These are phyloP conservation scores for Pleodorina starrii DNA, from an alignment of 139 green algal genomes.

Conservation along the genomic window DNA sequence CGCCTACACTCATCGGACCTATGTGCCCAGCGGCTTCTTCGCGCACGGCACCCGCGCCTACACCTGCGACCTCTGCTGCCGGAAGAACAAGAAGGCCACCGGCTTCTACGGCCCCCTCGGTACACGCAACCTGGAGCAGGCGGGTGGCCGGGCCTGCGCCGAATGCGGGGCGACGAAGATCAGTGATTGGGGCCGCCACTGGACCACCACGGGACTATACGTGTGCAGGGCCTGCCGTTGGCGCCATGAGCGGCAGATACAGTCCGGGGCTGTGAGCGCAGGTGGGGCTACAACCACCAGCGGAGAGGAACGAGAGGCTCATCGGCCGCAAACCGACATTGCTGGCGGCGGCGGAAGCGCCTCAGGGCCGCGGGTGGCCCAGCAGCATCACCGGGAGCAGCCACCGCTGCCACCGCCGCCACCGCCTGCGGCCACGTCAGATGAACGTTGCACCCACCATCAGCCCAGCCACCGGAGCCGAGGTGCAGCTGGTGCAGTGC, in stretches of 20 bases:
- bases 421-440: neutral
- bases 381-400: neutral
- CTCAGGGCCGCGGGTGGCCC: neutral
- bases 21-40: conserved; percentile 20
- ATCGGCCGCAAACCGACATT: neutral
- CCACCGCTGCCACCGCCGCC: neutral
- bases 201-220: neutral
- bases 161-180: neutral
- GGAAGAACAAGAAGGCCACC: neutral
- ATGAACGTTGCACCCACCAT: neutral
- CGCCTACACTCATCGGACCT: neutral
- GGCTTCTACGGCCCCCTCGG: conserved; percentile 27
- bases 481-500: neutral
- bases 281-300: neutral
- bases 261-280: neutral
- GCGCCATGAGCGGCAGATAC: neutral
- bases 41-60: neutral
- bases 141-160: neutral
- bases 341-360: neutral
- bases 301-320: neutral
- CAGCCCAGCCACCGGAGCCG: too few species aligned
- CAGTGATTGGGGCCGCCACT: neutral
- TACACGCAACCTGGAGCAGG: neutral
- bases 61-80: conserved; percentile 4
- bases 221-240: neutral